phyloP scores from a whole-genome alignment of 345 rosid species.

The Eucalyptus polybractea region DNA sequence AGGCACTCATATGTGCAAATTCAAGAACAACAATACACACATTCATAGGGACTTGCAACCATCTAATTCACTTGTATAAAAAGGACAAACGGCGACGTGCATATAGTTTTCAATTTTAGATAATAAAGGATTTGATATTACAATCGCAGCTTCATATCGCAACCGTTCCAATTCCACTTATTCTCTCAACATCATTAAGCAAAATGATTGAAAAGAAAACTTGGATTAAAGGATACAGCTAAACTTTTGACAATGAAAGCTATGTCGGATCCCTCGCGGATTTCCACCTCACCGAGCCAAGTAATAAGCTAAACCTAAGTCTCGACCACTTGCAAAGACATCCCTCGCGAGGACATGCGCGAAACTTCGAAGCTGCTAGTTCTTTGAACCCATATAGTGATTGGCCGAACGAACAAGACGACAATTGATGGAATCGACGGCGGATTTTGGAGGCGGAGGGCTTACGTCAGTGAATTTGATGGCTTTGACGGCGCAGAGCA shows the following conservation, averaged over 20 bases:
- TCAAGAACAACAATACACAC: too few species aligned
- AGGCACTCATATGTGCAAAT: too few species aligned
- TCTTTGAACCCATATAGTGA: fast-evolving
- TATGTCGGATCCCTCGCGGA: conserved; percentile 25
- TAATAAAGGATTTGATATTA: background rate
- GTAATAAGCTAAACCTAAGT: conserved; percentile 38
- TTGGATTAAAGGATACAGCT: conserved; percentile 38
- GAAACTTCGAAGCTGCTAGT: fast-evolving
- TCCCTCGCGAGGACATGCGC: too few species aligned
- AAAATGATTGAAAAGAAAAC: background rate
- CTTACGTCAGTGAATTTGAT: too few species aligned
- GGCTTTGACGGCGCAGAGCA: fast-evolving
- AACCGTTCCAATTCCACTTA: background rate
- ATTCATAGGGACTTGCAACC: too few species aligned
- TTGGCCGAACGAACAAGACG: fast-evolving
- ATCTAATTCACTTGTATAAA: background rate
- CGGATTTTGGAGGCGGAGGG: too few species aligned
- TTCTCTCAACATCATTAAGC: background rate
- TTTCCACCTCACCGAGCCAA: conserved; percentile 22
- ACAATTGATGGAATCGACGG: too few species aligned
- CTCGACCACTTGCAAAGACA: background rate
- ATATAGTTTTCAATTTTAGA: background rate
- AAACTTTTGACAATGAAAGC: conserved; percentile 35
- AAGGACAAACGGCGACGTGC: background rate
- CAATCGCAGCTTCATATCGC: background rate